Base-by-base conservation (phyloP, 139 green algal species). In the Chlamydomonas sphaeroides region DNA sequence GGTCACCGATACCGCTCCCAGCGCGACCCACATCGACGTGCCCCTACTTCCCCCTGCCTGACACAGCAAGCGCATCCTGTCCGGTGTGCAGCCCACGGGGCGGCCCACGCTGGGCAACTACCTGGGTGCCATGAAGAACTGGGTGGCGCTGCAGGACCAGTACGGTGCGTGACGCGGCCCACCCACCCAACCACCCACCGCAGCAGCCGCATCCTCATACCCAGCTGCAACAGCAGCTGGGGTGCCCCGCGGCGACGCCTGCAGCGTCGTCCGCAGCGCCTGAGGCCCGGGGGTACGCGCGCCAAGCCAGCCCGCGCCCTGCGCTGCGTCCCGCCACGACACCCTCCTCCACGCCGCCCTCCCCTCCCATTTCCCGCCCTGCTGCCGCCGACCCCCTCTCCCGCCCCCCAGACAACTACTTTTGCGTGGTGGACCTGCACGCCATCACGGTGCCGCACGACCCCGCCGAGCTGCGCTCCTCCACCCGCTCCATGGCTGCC, bases 21-120 rank as follows among this genome's bases (percentile, higher is more conserved):
- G n/a, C n/a, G n/a, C n/a, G n/a, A n/a, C n/a, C n/a, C n/a, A n/a
- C n/a, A n/a, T n/a, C n/a, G n/a, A n/a, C n/a, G n/a, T n/a, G n/a
- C n/a, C n/a, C n/a, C n/a, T n/a, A n/a, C 45, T 51, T 51, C 45
- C 45, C 45, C 45, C 45, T 51, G 45, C 45, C 45, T 20, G 8
- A 14, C 45, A 14, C 75, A 88, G 83, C 65, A 90, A 90, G 81
- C 92, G 97, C 23, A 91, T 99, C 23, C 88, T 99, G 20, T 97
- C 92, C 10, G 97, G 97, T 11, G 97, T 99, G 41, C 97, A 99
- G 90, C 97, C 97, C 8, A 99, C 97, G 21, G 97, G 97, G 18
- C 93, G 88, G 48, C 87, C 99, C 26, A 97, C 99, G 83, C 79
- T 99, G 67, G 97, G 97, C 25, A 99, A 99, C 88, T 99, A 99